Base-by-base conservation (phyloP, 129 eudicot species). In the Tanacetum coccineum region DNA sequence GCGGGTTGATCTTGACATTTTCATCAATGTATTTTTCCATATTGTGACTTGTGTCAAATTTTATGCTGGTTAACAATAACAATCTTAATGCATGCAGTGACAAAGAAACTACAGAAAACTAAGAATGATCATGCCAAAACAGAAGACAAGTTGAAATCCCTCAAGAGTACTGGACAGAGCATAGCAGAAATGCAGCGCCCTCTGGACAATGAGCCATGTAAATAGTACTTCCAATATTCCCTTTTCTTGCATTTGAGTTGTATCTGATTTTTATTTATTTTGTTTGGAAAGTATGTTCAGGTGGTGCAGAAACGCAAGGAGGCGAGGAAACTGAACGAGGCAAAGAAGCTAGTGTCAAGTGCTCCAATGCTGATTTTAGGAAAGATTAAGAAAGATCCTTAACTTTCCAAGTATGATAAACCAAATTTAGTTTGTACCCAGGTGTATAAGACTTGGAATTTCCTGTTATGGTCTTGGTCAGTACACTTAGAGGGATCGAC, bases 151-250 rank as follows among this genome's bases (percentile, higher is more conserved):
- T 64, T 94, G 84, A 89, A 94, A 82, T 89, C 97, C 22, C 97
- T 94, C 58, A 97, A 89, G 79, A 94, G 97, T 52, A 95, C 87
- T 79, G 99, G 97, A 11, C 99, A 94, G 71, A 89, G 89, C 67
- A 89, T 87, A 13, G 97, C 95, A 6, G 99, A 94, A 78, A 97
- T 94, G 47, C 81, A 87, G 13, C 81, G 95, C 75, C 95, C 99
- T 60, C 83, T 94, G 70, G 97, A 94, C 76, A 94, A 89, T 70
- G 99, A 94, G 68, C 76, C 94, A 77, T 83, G 99, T 94, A 87
- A 89, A 64, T 49, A 26, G 4, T 39, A 66, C 71, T 49, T 57
- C 20, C 6, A 30, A 11, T 39, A 6, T 67, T 53, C 28, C 66
- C 4, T 0, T 48, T 72, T 22, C 26, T 26, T 71, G 36, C 5